These are phyloP conservation scores for Vitis cinerea DNA, from an alignment of 164 flowering plant genomes.

Conservation along the genomic window DNA sequence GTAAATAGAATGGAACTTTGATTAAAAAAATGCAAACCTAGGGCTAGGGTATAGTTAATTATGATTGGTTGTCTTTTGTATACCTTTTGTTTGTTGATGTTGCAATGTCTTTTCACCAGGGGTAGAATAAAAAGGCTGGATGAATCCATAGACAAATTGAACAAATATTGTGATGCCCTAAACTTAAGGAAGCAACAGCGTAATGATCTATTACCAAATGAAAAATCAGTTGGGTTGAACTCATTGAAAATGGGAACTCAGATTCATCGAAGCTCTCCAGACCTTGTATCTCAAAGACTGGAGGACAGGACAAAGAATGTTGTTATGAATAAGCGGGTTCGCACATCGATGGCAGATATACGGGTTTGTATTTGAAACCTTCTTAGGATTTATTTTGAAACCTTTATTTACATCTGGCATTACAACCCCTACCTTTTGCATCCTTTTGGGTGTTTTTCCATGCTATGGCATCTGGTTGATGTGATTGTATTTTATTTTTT, in stretches of 20 bases:
- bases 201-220: conserved; percentile 38
- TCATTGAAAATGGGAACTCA: conserved; percentile 55
- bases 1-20: not conserved
- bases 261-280: conserved; percentile 47
- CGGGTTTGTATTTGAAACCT: conserved; percentile 48
- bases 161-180: conserved; percentile 44
- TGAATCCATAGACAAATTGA: conserved; percentile 56
- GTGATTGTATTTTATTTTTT: no score
- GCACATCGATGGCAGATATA: conserved; percentile 64
- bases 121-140: conserved; percentile 52
- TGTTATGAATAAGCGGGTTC: conserved; percentile 67
- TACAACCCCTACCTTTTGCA: not conserved
- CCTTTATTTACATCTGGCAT: not conserved
- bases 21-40: not conserved
- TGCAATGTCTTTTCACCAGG: conserved; percentile 41
- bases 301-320: conserved; percentile 66
- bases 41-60: not conserved
- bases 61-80: not conserved
- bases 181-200: conserved; percentile 57
- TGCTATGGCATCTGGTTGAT: no score
- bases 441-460: not conserved
- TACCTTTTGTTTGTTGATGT: conserved; percentile 18
- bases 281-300: conserved; percentile 38
- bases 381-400: not conserved
- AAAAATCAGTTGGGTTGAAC: conserved; percentile 50